Evolutionary conservation across 768 basidiomycete genomes (phyloP), one percentile per base, ranked within the genome.

Genomic region (Leccinum longicurvipes): DNA sequence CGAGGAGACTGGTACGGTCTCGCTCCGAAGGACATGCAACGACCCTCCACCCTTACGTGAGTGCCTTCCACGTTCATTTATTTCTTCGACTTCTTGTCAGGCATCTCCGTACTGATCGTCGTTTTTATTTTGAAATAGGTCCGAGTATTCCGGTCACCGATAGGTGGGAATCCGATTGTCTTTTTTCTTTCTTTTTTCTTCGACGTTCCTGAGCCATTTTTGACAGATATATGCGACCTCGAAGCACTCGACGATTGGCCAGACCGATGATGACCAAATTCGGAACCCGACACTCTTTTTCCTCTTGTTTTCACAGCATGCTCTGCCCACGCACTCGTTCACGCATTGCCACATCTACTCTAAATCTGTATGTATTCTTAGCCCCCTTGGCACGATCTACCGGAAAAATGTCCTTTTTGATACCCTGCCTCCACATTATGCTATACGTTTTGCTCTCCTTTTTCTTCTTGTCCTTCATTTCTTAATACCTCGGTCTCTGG

Each of bases 91-190:
- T n/a, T n/a, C 36, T 39, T 39, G 39, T 41, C 39, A n/a, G n/a
- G n/a, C n/a, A 19, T 41, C 19, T 50, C 51, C 52, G 31, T 21
- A 19, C 50, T 65, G 54, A 62, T 55, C 50, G 32, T 51, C 28
- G 25, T 53, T 34, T 15, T 21, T 45, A 10, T 17, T 44, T 51
- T 24, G 11, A 39, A 48, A 72, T 15, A 46, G 70, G 53, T 71
- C 57, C 66, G 70, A 19, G 56, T 61, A 24, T 71, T 71, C 45
- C 64, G 60, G 41, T 71, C 70, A 28, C 70, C 70, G 27, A 71
- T 71, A 53, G 70, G 70, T 71, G 49, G 47, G 70, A 49, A 52
- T 28, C 39, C 14, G 14, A 7, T 17, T 17, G 6, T 29, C 5
- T 31, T 2, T n/a, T 31, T 10, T 44, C 23, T 32, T 17, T 7